A percentile compares a stretch with the other conserved stretches of the same genome.
phyloP scores from a whole-genome alignment of 179 eudicot genomes.

The Vitellaria paradoxa region DNA sequence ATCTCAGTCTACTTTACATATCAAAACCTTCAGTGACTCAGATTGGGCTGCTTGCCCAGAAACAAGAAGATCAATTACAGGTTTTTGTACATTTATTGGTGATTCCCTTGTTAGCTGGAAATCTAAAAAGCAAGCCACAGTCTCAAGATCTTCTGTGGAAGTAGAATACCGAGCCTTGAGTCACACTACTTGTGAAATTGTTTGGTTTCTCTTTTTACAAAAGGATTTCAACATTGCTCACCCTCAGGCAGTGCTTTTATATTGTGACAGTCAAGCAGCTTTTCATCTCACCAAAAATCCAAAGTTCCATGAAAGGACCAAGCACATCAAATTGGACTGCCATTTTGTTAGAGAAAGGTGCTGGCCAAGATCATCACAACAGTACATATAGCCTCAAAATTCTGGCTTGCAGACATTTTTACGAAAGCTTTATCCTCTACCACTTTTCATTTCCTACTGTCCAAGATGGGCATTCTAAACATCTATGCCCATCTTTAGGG shows the following conservation, averaged over 20 bases:
- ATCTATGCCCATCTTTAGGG: not conserved
- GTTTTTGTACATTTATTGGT: too few relatives aligned
- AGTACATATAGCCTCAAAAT: not conserved
- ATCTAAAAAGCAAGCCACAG: too few relatives aligned
- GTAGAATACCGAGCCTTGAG: slow-evolving; percentile 1
- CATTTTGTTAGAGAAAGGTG: slow-evolving; percentile 2
- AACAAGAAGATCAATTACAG: too few relatives aligned
- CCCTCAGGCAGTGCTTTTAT: not conserved
- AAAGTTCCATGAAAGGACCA: too few relatives aligned
- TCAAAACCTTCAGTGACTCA: not conserved
- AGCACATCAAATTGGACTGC: too few relatives aligned
- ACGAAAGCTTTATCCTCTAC: too few relatives aligned
- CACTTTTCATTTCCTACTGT: too few relatives aligned
- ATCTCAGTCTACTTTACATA: not conserved
- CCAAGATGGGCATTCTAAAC: not conserved
- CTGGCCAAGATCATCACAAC: not conserved
- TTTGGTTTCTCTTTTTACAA: not conserved
- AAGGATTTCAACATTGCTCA: not conserved
- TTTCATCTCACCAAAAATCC: too few relatives aligned
- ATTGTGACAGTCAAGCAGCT: too few relatives aligned
- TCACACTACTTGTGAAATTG: too few relatives aligned
- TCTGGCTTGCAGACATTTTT: not conserved
- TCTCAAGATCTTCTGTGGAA: not conserved
- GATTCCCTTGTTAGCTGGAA: too few relatives aligned
- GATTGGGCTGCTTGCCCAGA: too few relatives aligned